Conservation (phyloP, 2,329 filamentous ascomycete genomes). For the Diaporthe sp. region DNA sequence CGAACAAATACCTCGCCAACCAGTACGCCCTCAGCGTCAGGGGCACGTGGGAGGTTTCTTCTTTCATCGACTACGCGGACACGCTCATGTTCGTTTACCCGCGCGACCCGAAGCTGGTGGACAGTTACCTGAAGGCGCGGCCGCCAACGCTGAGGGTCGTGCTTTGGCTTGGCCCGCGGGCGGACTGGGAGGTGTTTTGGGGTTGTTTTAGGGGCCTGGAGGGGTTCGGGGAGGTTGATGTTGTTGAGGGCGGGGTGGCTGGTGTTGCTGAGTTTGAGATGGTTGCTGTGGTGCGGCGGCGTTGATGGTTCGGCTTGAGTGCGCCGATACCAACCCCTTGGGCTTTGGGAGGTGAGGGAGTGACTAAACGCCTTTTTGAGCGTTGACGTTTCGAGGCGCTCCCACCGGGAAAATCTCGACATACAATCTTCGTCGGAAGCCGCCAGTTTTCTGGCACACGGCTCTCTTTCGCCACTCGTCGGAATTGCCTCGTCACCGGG, state of each 20-base stretch:
- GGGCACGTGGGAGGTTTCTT: slow-evolving; percentile 31
- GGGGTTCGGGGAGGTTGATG: slow-evolving; percentile 15
- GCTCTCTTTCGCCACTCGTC: no score
- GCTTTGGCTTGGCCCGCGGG: slow-evolving; percentile 28
- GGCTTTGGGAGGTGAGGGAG: not conserved
- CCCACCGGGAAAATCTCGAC: no score
- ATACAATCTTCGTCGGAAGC: no score
- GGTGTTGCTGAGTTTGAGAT: slow-evolving; percentile 33
- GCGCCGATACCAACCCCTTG: not conserved
- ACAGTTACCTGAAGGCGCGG: slow-evolving; percentile 12
- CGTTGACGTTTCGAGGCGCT: no score
- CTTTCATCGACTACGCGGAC: not conserved
- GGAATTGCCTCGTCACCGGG: no score
- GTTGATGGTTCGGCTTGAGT: not conserved
- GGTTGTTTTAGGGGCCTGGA: not conserved
- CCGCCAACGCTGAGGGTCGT: slow-evolving; percentile 2
- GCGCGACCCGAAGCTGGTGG: slow-evolving; percentile 20
- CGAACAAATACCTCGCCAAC: slow-evolving; percentile 32
- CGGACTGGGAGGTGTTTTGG: slow-evolving; percentile 30
- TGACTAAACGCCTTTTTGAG: no score
- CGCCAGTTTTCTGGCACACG: no score
- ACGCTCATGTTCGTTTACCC: slow-evolving; percentile 33
- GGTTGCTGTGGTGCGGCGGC: slow-evolving; percentile 20
- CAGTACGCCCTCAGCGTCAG: slow-evolving; percentile 15
- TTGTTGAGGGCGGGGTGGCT: not conserved